Base-by-base conservation (phyloP, 2,329 filamentous ascomycete species). In the Cladosporium sp. region DNA sequence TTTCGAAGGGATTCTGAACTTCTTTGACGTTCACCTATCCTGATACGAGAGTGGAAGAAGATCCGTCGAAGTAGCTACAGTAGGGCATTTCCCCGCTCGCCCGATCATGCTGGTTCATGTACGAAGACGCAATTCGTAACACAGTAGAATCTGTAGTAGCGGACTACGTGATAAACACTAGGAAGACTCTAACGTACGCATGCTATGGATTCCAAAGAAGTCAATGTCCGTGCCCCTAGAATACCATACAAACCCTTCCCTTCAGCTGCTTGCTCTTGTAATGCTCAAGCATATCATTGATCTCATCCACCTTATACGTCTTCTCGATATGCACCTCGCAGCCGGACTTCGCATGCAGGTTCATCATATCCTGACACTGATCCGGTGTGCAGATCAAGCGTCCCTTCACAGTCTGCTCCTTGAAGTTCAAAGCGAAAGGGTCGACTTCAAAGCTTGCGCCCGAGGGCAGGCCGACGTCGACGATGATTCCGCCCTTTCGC, bases 211-310 rank as follows among this genome's bases (percentile, higher is more conserved):
- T 28, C 22, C 22, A 28, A 28, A 28, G 16, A 28, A 28, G 22
- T 5, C 22, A 28, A 7, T 28, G 4, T 28, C 22, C 22, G 22
- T 28, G 22, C 22, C 22, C 22, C 22, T 53, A 53, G 22, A 46
- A 53, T 9, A 53, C 50, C 50, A 53, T 53, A 22, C 50, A 53
- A 14, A 53, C 14, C 11, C 50, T 43, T 7, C 50, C 50, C 35
- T 53, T 34, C 9, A 53, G 34, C 33, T 53, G 33, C 43, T 53
- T 53, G 18, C 50, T 53, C 33, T 53, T 53, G 18, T 53, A 53
- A 34, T 53, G 50, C 32, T 53, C 35, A 19, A 53, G 33, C 50
- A 53, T 53, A 31, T 53, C 50, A 28, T 53, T 53, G 32, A 46
- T 53, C 50, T 53, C 33, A 16, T 53, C 50, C 9, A 53, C 50